Percentiles rank a stretch among this genome's conserved stretches.
These are phyloP conservation scores for Platanthera guangdongensis DNA, from an alignment of 106 monocot species.

Conservation along the genomic window DNA sequence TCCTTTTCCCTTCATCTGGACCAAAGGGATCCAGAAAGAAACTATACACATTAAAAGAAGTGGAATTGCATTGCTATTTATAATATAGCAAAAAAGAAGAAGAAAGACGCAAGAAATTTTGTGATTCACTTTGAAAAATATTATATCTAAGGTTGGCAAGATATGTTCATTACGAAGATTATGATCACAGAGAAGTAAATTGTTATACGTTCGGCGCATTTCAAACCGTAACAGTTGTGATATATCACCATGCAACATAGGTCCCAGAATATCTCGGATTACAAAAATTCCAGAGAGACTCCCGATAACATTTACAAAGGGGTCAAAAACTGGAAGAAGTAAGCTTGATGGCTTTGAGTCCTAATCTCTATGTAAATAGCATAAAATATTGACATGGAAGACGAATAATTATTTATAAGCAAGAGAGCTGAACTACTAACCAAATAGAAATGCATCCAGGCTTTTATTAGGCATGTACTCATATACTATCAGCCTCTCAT, in stretches of 20 bases:
- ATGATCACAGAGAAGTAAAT: neutral
- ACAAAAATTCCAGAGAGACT: too few species aligned
- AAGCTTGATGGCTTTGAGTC: too few species aligned
- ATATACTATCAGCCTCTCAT: constrained; percentile 9
- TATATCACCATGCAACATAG: too few species aligned
- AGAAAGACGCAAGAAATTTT: neutral
- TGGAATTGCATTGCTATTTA: neutral
- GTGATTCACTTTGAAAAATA: neutral
- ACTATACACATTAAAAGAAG: neutral
- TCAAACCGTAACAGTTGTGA: neutral
- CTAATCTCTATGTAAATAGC: too few species aligned
- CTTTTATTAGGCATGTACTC: too few species aligned
- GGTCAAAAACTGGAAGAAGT: too few species aligned
- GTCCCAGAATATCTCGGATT: too few species aligned
- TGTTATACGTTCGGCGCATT: neutral
- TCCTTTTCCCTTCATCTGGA: neutral
- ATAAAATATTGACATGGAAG: too few species aligned
- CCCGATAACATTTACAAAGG: too few species aligned
- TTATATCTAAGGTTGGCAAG: neutral
- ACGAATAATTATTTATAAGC: constrained; percentile 28
- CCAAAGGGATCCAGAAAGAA: neutral
- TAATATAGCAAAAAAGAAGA: neutral
- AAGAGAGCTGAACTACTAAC: constrained; percentile 40
- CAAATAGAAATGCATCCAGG: constrained; percentile 8
- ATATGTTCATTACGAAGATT: neutral